Evolutionary conservation across 2,329 filamentous ascomycete genomes (phyloP), one percentile per base, ranked within the genome.

Genomic region (Arthrocladium fulminans): DNA sequence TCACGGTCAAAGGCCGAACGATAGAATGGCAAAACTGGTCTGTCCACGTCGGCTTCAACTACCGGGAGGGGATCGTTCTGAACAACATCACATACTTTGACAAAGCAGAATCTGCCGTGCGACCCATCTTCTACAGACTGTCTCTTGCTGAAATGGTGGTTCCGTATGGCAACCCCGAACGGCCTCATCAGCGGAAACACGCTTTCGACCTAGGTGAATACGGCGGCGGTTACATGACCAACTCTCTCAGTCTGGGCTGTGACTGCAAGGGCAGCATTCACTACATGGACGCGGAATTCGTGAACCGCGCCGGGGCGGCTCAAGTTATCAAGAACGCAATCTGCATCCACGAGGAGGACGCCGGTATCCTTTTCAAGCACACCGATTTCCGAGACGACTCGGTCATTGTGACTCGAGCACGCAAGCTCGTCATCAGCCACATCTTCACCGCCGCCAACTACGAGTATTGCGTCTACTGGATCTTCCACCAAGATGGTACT

Each of bases 381-480:
- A 88, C 81, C 13, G 89, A 96, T 67, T 96, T 95, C 77, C 79
- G 89, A 30, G 89, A 96, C 61, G 84, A 92, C 37, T 90, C 86
- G 0, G 79, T 82, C 47, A 87, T 92, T 8, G 86, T 94, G 3
- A 95, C 88, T 0, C 82, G 89, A 22, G 88, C 83, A 1, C 80
- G 88, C 47, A 94, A 92, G 64, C 77, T 96, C 50, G 76, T 95
- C 61, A 76, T 96, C 56, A 88, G 88, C 55, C 88, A 95, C 58
- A 84, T 95, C 62, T 95, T 96, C 69, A 96, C 89, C 0, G 89
- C 89, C 0, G 89, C 89, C 22, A 96, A 96, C 72, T 96, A 96
- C 68, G 89, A 96, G 65, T 96, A 96, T 67, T 84, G 82, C 60
- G 75, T 80, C 5, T 83, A 90, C 71, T 94, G 87, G 88, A 83